Evolutionary conservation across 2,329 filamentous ascomycete genomes (phyloP), one percentile per base, ranked within the genome.

Genomic region (Elsinoe batatas): DNA sequence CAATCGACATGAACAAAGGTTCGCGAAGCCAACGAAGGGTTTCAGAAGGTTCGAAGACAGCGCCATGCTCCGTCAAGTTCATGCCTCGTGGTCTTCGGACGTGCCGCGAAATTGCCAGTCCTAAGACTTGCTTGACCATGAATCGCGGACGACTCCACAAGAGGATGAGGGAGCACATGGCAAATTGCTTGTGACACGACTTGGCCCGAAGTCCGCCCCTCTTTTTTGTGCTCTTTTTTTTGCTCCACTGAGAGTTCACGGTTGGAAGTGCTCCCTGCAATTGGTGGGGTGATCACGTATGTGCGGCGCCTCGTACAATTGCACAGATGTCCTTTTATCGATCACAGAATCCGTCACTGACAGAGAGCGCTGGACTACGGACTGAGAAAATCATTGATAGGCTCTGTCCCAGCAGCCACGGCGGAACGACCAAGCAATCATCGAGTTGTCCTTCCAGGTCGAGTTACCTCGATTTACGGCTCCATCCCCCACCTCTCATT

Each of bases 11-110:
- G 17, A 40, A 6, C n/a, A 40, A 40, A 26, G n/a, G 26, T 33
- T 49, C 32, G 44, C 44, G 26, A 36, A 35, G 47, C 37, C 32
- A 18, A 33, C 47, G 35, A 51, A 51, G 47, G 33, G 47, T 51
- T 51, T 51, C 47, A 51, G 47, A 51, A 51, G 47, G 32, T 51
- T 51, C 47, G 30, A 51, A 51, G 32, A 51, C 32, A 33, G 33
- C 47, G 8, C 33, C 47, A 13, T 17, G 15, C 12, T 44, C 7
- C 17, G 44, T n/a, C 10, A 8, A 15, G 7, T 15, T 17, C 15
- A n/a, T 37, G 32, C 32, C 47, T 37, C 47, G 47, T 26, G 33
- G 47, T 51, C 13, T 38, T 33, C 47, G 47, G 17, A 26, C 33
- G 18, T 51, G 32, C 35, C 35, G 47, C 35, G 47, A 51, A 51